These are phyloP conservation scores for Rhizopus arrhizus DNA, from an alignment of 371 early-diverging fungal genomes.

Conservation along the genomic window DNA sequence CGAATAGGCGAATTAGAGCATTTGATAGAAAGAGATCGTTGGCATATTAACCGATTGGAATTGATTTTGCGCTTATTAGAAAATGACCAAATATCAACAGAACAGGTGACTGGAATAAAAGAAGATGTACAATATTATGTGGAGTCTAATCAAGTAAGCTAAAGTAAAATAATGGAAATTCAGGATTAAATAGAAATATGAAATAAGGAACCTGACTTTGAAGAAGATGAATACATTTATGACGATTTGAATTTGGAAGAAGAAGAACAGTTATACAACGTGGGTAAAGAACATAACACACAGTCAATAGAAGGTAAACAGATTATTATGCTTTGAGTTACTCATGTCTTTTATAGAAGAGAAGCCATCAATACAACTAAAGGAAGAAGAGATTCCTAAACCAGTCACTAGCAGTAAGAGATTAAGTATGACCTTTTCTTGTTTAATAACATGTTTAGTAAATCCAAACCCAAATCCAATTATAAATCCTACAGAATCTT, in stretches of 20 bases:
- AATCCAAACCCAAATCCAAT: not conserved
- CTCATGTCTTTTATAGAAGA: not conserved
- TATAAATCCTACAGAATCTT: too few relatives aligned
- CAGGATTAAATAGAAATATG: not conserved
- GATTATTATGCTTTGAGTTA: not conserved
- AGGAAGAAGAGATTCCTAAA: not conserved
- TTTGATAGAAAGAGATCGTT: conserved; percentile 84
- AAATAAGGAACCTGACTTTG: conserved; percentile 78
- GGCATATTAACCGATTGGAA: conserved; percentile 88
- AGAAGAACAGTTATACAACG: conserved; percentile 78
- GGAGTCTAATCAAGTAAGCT: conserved; percentile 70
- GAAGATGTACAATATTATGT: conserved; percentile 92
- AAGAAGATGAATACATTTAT: conserved; percentile 92
- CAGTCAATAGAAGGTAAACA: conserved; percentile 16
- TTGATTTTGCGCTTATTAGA: conserved; percentile 88
- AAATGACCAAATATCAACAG: conserved; percentile 84
- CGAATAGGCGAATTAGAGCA: conserved; percentile 71
- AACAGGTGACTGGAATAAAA: conserved; percentile 41
- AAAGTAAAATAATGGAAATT: not conserved
- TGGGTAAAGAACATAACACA: conserved; percentile 47
- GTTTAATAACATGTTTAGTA: not conserved
- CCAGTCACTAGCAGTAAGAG: too few relatives aligned
- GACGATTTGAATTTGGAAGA: conserved; percentile 92
- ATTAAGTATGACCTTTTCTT: too few relatives aligned
- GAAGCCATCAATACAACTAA: not conserved